Base-by-base conservation (phyloP, 192 early-diverging fungal genomes). In the Podila epigama region DNA sequence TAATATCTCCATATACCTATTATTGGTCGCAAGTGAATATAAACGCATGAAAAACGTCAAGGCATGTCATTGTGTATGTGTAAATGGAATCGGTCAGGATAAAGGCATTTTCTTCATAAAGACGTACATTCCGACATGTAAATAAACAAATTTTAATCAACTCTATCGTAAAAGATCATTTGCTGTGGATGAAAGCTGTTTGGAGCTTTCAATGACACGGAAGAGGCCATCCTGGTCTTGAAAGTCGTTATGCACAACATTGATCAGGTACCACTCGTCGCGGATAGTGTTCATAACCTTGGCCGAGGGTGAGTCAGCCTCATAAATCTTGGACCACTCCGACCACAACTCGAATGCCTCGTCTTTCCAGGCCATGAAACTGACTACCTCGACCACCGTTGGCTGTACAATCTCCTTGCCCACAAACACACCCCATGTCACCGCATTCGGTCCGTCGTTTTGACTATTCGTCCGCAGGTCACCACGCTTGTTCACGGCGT, bases 351-450 rank as follows among this genome's bases (percentile, higher is more conserved):
- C 92, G 73, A 93, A 97, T 0, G 95, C 96, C 85, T 98, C 96
- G 69, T 97, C 96, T 86, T 96, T 97, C 97, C 97, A 98, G 1
- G 96, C 96, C 79, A 95, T 82, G 79, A 98, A 98, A 53, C 88
- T 90, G 61, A 84, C 82, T 29, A 87, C 68, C 66, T 98, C 97
- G 48, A 98, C 96, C 79, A 98, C 92, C 20, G 97, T 98, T 16
- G 96, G 96, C 83, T 98, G 97, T 50, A 97, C 83, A 58, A 98
- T 94, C 81, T 98, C 97, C 72, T 95, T 93, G 48, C 96, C 95
- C 1, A 95, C 95, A 91, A 98, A 98, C 33, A 98, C 96, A 48
- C 97, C 97, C 97, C 97, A 98, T 13, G 97, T 98, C 36, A 98
- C 95, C 8, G 97, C 97, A 64, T 95, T 98, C 34, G 95, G 91